Percentiles rank a stretch among this genome's conserved stretches.
These are phyloP conservation scores for Metschnikowia vanudenii DNA, from an alignment of 805 yeast genomes.

Conservation along the genomic window DNA sequence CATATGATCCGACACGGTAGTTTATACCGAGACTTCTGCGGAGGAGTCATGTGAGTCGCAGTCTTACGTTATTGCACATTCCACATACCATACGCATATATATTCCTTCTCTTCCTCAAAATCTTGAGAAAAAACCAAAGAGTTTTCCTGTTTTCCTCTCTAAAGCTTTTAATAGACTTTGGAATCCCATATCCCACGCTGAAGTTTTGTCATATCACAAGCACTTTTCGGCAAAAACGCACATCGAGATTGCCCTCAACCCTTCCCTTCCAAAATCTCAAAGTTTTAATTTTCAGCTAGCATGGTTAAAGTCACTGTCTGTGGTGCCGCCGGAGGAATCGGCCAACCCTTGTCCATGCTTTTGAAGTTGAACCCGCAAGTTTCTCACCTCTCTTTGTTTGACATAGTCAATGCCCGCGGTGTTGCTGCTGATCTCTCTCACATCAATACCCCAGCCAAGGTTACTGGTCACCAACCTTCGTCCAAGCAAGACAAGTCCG, in stretches of 20 bases:
- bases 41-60: slow-evolving; percentile 5
- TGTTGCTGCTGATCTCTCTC: slow-evolving; percentile 47
- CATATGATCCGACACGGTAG: not conserved
- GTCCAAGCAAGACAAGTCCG: slow-evolving; percentile 36
- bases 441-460: slow-evolving; percentile 39
- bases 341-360: slow-evolving; percentile 48
- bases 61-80: not conserved
- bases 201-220: not conserved
- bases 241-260: not conserved
- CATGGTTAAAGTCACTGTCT: slow-evolving; percentile 47
- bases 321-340: slow-evolving; percentile 51
- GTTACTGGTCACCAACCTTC: slow-evolving; percentile 44
- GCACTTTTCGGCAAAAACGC: not conserved
- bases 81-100: slow-evolving; percentile 1
- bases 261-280: not conserved
- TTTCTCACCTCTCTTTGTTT: slow-evolving; percentile 39
- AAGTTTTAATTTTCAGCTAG: not conserved
- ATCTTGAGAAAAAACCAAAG: not conserved
- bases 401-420: slow-evolving; percentile 47
- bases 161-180: not conserved
- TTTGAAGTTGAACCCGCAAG: slow-evolving; percentile 39
- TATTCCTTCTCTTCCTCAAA: not conserved
- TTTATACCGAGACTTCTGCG: slow-evolving; percentile 3
- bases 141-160: not conserved
- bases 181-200: too few species aligned